These are phyloP conservation scores for Coemansia sp. DNA, from an alignment of 192 early-diverging fungal genomes.

Conservation along the genomic window DNA sequence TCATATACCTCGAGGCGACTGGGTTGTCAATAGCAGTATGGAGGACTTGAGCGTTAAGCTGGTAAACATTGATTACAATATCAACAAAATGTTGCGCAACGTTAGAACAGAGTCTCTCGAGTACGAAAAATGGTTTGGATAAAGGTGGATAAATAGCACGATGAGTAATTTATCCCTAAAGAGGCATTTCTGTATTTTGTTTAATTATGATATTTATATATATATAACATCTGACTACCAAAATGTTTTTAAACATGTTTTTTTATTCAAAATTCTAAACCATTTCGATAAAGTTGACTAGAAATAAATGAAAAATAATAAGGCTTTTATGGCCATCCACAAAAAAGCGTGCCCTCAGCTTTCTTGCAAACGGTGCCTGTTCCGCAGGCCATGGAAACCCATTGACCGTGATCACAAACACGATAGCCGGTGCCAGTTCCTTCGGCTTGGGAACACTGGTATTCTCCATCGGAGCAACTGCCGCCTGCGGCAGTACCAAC, in stretches of 20 bases:
- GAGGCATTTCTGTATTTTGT: no score
- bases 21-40: no score
- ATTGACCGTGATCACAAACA: constrained; percentile 8
- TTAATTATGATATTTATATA: neutral
- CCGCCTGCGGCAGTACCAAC: constrained; percentile 4
- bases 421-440: constrained; percentile 1
- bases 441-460: neutral
- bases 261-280: neutral
- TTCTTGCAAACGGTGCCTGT: neutral
- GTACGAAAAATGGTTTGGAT: no score
- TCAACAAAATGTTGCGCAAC: neutral
- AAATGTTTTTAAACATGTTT: neutral
- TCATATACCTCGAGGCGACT: no score
- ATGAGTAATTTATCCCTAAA: no score
- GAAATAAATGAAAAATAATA: neutral
- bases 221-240: neutral
- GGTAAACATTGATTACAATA: neutral
- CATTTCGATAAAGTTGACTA: neutral
- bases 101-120: no score
- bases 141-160: no score
- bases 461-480: neutral
- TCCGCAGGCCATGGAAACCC: constrained; percentile 10
- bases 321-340: neutral
- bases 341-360: neutral
- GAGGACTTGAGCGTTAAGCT: neutral